Evolutionary conservation across 2,329 filamentous ascomycete genomes (phyloP).

Genomic region (Aspergillus felis): DNA sequence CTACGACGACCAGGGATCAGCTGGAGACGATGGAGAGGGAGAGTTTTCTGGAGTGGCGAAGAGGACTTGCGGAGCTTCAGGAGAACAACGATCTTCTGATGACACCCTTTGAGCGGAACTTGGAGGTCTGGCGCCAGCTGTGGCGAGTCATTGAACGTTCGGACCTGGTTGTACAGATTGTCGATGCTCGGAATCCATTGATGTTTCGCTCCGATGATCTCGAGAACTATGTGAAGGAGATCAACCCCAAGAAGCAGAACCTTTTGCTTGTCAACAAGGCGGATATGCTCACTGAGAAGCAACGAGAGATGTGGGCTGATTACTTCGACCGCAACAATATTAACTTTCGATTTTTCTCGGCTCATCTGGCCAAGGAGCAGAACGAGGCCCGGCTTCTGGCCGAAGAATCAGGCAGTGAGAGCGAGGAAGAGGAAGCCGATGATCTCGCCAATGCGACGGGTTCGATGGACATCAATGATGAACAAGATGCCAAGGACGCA

Average conservation of each 20-base stretch:
- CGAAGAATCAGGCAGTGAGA: slow-evolving; percentile 41
- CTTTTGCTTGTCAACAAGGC: slow-evolving; percentile 95
- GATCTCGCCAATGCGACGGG: slow-evolving; percentile 12
- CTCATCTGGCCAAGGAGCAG: slow-evolving; percentile 81
- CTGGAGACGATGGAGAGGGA: slow-evolving; percentile 76
- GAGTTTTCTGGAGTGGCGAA: slow-evolving; percentile 79
- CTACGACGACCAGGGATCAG: slow-evolving; percentile 75
- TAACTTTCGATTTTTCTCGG: slow-evolving; percentile 94
- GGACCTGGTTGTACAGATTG: slow-evolving; percentile 94
- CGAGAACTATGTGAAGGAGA: slow-evolving; percentile 89
- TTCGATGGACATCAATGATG: slow-evolving; percentile 21
- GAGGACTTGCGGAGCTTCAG: slow-evolving; percentile 85
- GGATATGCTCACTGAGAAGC: slow-evolving; percentile 92
- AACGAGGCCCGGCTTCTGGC: slow-evolving; percentile 66
- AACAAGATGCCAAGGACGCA: slow-evolving; percentile 28
- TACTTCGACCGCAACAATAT: slow-evolving; percentile 79
- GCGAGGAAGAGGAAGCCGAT: slow-evolving; percentile 30
- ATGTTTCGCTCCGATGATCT: slow-evolving; percentile 93
- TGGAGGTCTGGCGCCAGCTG: slow-evolving; percentile 96
- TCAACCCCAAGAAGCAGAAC: slow-evolving; percentile 84
- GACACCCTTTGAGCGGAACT: slow-evolving; percentile 95
- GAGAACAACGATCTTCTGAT: slow-evolving; percentile 92
- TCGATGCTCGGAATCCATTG: slow-evolving; percentile 91
- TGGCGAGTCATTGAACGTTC: slow-evolving; percentile 98
- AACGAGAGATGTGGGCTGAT: slow-evolving; percentile 78